Conservation (phyloP, 83 land plant genomes). For the Larix sibirica region DNA sequence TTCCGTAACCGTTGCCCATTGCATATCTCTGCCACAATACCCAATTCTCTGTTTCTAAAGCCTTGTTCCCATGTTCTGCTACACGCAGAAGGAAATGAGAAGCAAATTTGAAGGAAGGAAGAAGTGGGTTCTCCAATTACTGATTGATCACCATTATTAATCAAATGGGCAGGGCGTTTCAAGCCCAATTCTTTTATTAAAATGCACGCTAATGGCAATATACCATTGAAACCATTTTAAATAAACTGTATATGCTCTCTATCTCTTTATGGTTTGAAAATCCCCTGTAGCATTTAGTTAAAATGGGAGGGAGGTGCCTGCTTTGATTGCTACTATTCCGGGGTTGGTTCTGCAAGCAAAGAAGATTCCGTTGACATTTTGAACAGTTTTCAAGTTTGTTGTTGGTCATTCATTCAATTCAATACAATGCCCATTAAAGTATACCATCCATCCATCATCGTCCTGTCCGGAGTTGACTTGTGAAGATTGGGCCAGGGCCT, state of each 20-base stretch:
- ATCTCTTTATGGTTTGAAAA: background rate
- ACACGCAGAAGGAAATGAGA: background rate
- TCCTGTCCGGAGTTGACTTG: no score
- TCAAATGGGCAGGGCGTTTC: background rate
- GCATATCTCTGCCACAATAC: background rate
- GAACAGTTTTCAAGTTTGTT: background rate
- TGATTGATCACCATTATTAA: background rate
- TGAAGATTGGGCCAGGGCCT: background rate
- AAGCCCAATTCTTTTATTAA: background rate
- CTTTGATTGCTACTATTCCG: background rate
- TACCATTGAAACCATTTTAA: background rate
- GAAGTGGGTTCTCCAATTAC: background rate
- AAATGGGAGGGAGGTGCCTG: background rate
- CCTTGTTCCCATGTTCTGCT: background rate
- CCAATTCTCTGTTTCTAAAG: background rate
- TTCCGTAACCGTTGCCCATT: conserved; percentile 34
- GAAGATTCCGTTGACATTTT: conserved; percentile 18
- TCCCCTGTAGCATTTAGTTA: no score
- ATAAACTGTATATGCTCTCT: background rate
- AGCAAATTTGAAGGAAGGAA: background rate
- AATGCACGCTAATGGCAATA: background rate
- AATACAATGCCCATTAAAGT: no score
- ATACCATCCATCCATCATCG: no score
- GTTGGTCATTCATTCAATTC: no score
- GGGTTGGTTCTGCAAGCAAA: background rate